Percentiles rank a stretch among this genome's conserved stretches.
Conservation (phyloP, 495 filamentous ascomycete species). For the Parmelia sp. region DNA sequence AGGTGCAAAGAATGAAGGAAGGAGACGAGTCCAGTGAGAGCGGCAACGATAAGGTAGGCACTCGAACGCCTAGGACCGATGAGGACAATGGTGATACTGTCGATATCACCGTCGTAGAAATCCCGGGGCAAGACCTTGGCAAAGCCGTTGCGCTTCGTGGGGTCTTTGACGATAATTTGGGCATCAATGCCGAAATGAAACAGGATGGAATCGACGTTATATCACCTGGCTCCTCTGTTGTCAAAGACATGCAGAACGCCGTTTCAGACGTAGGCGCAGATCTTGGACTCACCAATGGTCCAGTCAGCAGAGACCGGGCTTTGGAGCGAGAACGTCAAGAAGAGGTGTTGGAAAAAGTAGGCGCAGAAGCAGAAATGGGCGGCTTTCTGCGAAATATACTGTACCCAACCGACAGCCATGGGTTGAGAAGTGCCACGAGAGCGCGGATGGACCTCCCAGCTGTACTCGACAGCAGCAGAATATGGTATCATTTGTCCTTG, state of each 20-base stretch:
- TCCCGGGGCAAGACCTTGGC: constrained; percentile 70
- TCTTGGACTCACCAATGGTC: constrained; percentile 65
- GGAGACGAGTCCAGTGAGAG: constrained; percentile 60
- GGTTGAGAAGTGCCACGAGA: constrained; percentile 62
- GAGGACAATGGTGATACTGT: constrained; percentile 76
- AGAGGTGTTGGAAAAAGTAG: constrained; percentile 77
- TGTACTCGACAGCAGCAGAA: constrained; percentile 69
- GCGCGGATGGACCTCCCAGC: constrained; percentile 69
- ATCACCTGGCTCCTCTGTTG: constrained; percentile 64
- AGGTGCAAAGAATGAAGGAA: constrained; percentile 56
- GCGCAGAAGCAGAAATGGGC: constrained; percentile 69
- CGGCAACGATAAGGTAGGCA: constrained; percentile 43
- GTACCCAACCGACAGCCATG: constrained; percentile 69
- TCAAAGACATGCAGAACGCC: constrained; percentile 77
- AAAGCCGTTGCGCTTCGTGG: constrained; percentile 81
- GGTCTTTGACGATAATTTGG: constrained; percentile 84
- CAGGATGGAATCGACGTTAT: constrained; percentile 76
- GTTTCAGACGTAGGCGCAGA: constrained; percentile 73
- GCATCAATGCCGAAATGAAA: constrained; percentile 96
- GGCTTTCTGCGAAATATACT: constrained; percentile 79
- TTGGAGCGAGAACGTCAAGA: constrained; percentile 75
- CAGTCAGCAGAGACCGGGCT: constrained; percentile 63
- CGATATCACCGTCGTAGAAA: constrained; percentile 79
- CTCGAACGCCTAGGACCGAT: constrained; percentile 52
- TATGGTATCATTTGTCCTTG: constrained; percentile 91